A percentile compares a stretch with the other conserved stretches of the same genome.
Evolutionary conservation across 345 rosid species (phyloP).

Genomic region (Sonneratia alba): DNA sequence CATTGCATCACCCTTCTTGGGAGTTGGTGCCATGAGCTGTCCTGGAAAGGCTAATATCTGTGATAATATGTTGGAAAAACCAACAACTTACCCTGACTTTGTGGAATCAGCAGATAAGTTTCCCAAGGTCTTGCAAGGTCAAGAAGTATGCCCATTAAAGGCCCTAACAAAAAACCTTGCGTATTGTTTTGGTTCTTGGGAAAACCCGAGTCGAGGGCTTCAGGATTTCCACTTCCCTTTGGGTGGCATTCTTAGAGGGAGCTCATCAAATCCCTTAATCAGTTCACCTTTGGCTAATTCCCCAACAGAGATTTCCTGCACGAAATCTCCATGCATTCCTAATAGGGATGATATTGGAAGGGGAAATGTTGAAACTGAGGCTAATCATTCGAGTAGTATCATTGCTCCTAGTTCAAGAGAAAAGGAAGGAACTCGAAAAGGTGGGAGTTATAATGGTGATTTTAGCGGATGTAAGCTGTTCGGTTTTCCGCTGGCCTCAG

Average conservation of each 20-base stretch:
- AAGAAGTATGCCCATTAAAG: constrained; percentile 72
- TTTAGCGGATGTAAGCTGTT: constrained; percentile 66
- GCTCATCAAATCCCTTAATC: constrained; percentile 25
- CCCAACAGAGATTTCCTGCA: constrained; percentile 29
- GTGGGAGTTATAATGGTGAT: constrained; percentile 23
- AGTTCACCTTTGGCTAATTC: constrained; percentile 22
- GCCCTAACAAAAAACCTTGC: constrained; percentile 45
- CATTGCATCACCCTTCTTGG: constrained; percentile 52
- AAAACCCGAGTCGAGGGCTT: constrained; percentile 30
- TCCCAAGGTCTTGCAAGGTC: constrained; percentile 98
- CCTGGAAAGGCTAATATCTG: constrained; percentile 19
- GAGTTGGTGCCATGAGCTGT: constrained; percentile 21
- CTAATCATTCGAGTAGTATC: constrained; percentile 24
- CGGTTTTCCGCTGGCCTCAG: constrained; percentile 64
- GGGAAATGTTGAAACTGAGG: constrained; percentile 25
- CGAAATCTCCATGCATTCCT: constrained; percentile 24
- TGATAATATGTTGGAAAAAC: constrained; percentile 25
- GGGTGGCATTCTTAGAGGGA: constrained; percentile 19
- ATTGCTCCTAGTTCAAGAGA: constrained; percentile 28
- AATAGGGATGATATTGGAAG: constrained; percentile 30
- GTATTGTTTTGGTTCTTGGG: constrained; percentile 47
- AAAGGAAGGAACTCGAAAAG: constrained; percentile 28
- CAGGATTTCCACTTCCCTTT: constrained; percentile 39
- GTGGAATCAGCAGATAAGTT: constrained; percentile 46
- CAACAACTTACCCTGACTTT: constrained; percentile 40